phyloP scores from a whole-genome alignment of 371 early-diverging fungal species.

The Thermomucor indicae-seudaticae region DNA sequence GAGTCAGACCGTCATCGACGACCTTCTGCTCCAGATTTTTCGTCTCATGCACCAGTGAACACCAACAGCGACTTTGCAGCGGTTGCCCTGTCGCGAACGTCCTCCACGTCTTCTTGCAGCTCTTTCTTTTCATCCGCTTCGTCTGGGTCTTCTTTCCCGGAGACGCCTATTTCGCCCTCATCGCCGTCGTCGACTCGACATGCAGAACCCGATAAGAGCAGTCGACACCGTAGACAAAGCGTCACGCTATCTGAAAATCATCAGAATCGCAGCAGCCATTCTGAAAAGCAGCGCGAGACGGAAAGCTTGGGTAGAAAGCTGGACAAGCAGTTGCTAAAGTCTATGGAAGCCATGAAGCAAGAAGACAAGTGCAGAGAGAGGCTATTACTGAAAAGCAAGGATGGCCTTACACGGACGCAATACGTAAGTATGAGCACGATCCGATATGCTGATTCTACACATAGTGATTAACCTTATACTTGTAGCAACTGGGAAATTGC shows the following conservation, averaged over 20 bases:
- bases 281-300: neutral
- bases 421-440: conserved; percentile 13
- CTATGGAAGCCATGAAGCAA: conserved; percentile 10
- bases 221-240: conserved; percentile 16
- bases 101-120: too few species aligned
- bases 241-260: conserved; percentile 5
- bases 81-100: conserved; percentile 14
- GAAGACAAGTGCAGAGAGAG: conserved; percentile 15
- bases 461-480: neutral
- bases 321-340: conserved; percentile 18
- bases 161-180: too few species aligned
- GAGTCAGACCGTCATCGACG: conserved; percentile 1
- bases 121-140: too few species aligned
- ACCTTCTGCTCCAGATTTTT: conserved; percentile 13
- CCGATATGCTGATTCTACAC: neutral
- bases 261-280: neutral
- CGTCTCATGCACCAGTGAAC: too few species aligned
- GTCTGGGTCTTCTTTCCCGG: too few species aligned
- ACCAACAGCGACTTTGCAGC: too few species aligned
- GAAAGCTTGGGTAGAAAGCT: conserved; percentile 28
- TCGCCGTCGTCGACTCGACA: too few species aligned
- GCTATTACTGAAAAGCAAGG: conserved; percentile 18
- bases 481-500: conserved; percentile 80
- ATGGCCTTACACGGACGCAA: conserved; percentile 18
- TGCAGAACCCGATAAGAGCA: conserved; percentile 10